phyloP scores from a whole-genome alignment of 1,284 basidiomycete species.

The Malassezia caprae region DNA sequence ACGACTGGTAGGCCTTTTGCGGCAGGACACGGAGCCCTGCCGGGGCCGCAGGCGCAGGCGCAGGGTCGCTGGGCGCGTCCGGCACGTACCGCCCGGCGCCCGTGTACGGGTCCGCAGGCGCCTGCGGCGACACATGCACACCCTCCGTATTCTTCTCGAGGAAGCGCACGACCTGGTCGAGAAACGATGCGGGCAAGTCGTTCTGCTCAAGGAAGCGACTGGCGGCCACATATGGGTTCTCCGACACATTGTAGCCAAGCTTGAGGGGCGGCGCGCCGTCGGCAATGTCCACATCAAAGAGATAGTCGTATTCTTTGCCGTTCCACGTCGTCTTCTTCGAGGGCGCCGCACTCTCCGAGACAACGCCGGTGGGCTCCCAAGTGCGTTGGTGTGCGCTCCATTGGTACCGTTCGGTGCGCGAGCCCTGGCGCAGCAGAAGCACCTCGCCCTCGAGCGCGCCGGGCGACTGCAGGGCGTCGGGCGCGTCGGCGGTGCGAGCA shows the following conservation, averaged over 20 bases:
- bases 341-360: conserved; percentile 83
- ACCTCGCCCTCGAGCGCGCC: conserved; percentile 86
- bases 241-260: conserved; percentile 72
- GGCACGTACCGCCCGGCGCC: conserved; percentile 61
- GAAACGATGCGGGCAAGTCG: conserved; percentile 69
- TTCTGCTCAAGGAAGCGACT: conserved; percentile 76
- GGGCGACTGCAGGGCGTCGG: conserved; percentile 62
- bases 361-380: conserved; percentile 91
- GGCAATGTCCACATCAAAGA: conserved; percentile 92
- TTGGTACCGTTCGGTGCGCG: conserved; percentile 37
- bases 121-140: conserved; percentile 57
- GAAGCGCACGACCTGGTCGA: conserved; percentile 84
- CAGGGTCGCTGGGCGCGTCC: conserved; percentile 25
- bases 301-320: conserved; percentile 94
- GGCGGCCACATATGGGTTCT: conserved; percentile 83
- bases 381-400: conserved; percentile 63
- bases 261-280: conserved; percentile 88
- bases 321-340: conserved; percentile 71
- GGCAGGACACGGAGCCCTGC: conserved; percentile 33
- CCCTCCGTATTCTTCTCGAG: conserved; percentile 77
- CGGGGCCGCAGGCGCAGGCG: conserved; percentile 45
- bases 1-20: conserved; percentile 53
- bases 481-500: conserved; percentile 9
- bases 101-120: conserved; percentile 77
- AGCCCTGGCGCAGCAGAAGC: conserved; percentile 57